Conservation (phyloP, 805 yeast species). For the Ogataea parapolymorpha region DNA sequence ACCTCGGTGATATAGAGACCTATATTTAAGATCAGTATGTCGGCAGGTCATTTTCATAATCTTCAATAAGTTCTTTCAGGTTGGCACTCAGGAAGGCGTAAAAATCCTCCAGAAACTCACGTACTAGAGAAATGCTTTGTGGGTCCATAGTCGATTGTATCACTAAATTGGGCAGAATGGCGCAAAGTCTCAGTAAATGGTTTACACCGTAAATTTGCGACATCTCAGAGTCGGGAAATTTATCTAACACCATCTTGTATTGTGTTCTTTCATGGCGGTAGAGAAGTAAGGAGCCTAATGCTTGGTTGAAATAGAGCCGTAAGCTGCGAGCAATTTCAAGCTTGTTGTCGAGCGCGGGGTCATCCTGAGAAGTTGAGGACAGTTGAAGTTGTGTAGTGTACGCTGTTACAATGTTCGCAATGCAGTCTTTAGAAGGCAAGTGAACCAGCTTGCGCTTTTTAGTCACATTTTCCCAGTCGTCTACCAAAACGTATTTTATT, state of each 20-base stretch:
- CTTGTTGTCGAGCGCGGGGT: constrained; percentile 45
- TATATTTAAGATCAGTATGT: constrained; percentile 16
- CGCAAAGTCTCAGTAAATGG: constrained; percentile 74
- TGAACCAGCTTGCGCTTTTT: constrained; percentile 68
- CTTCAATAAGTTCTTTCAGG: constrained; percentile 35
- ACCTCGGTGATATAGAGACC: constrained; percentile 15
- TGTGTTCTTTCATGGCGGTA: constrained; percentile 80
- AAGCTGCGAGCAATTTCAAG: constrained; percentile 73
- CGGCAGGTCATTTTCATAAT: constrained; percentile 51
- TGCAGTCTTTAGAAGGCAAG: constrained; percentile 57
- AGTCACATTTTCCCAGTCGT: constrained; percentile 92
- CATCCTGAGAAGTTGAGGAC: constrained; percentile 36
- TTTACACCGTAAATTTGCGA: constrained; percentile 71
- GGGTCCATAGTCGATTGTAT: constrained; percentile 77
- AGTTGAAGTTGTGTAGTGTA: constrained; percentile 33
- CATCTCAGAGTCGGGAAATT: constrained; percentile 14
- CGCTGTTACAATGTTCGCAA: constrained; percentile 50
- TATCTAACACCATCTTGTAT: constrained; percentile 48
- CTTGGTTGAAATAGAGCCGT: constrained; percentile 66
- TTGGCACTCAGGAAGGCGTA: constrained; percentile 50
- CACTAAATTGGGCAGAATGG: constrained; percentile 79
- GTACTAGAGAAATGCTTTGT: constrained; percentile 57
- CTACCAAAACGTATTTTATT: constrained; percentile 70
- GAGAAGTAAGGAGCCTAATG: constrained; percentile 64
- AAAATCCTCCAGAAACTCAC: constrained; percentile 52